Evolutionary conservation across 768 basidiomycete species (phyloP).

Genomic region (Mycena maculata): DNA sequence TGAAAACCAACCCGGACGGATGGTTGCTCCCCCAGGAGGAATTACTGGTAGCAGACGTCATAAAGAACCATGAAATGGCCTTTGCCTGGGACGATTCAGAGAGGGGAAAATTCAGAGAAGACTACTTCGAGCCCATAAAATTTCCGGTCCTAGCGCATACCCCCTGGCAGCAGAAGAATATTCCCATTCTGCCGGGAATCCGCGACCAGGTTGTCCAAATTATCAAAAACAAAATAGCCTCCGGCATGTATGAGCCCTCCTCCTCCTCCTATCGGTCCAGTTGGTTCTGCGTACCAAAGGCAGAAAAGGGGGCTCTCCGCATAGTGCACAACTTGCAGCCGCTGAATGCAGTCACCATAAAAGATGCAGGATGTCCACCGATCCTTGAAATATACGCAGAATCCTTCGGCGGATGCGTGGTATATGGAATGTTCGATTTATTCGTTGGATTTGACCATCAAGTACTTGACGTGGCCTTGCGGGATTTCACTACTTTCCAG

Average conservation of each 20-base stretch:
- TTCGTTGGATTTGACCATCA: slow-evolving; percentile 10
- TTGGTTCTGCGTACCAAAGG: slow-evolving; percentile 6
- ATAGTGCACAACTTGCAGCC: not conserved
- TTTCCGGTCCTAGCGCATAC: slow-evolving; percentile 38
- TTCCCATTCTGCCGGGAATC: slow-evolving; percentile 31
- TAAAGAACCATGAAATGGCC: not conserved
- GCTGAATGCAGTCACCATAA: not conserved
- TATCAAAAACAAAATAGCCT: not conserved
- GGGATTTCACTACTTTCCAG: slow-evolving; percentile 8
- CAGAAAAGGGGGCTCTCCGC: not conserved
- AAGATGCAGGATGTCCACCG: not conserved
- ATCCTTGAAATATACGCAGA: not conserved
- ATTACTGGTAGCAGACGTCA: not conserved
- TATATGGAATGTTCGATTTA: slow-evolving; percentile 8
- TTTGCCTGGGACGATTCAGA: slow-evolving; percentile 36
- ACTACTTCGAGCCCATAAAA: slow-evolving; percentile 36
- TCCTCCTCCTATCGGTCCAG: not conserved
- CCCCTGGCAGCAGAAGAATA: slow-evolving; percentile 34
- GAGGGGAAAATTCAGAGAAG: slow-evolving; percentile 24
- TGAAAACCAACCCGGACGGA: not conserved
- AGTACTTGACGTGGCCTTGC: not conserved
- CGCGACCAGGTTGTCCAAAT: not conserved
- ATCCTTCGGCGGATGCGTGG: not conserved
- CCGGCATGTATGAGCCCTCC: slow-evolving; percentile 3
- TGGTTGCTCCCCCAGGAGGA: not conserved